A percentile compares a stretch with the other conserved stretches of the same genome.
phyloP scores from a whole-genome alignment of 75 land plant species.

The Adiantum capillusveneris region DNA sequence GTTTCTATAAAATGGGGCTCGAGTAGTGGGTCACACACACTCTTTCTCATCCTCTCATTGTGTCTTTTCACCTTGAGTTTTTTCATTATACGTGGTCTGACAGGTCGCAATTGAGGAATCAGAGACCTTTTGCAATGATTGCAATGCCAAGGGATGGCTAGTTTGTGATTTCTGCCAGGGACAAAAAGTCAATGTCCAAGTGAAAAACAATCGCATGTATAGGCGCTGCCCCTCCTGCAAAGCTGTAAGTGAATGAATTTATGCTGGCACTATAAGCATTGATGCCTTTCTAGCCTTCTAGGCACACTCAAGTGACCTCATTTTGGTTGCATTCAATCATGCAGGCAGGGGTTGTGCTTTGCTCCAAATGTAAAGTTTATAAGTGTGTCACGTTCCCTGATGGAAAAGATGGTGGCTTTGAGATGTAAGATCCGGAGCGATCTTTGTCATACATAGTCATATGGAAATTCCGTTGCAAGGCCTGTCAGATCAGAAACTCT shows the following conservation, averaged over 20 bases:
- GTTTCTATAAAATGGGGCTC: too few species aligned
- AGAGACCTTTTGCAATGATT: slow-evolving; percentile 54
- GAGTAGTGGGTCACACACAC: too few species aligned
- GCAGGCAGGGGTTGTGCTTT: slow-evolving; percentile 32
- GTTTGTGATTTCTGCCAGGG: slow-evolving; percentile 80
- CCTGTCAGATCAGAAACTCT: too few species aligned
- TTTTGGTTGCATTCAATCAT: slow-evolving; percentile 1
- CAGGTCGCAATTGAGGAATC: slow-evolving; percentile 5
- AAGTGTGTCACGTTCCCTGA: slow-evolving; percentile 31
- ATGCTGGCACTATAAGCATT: too few species aligned
- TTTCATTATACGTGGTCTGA: too few species aligned
- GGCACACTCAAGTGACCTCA: not conserved
- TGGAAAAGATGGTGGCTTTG: slow-evolving; percentile 16
- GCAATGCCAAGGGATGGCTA: slow-evolving; percentile 72
- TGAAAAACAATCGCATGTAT: slow-evolving; percentile 48
- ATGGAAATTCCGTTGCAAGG: too few species aligned
- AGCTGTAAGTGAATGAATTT: slow-evolving; percentile 49
- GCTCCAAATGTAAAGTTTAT: slow-evolving; percentile 28
- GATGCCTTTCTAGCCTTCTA: too few species aligned
- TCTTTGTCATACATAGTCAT: too few species aligned
- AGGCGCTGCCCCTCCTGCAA: slow-evolving; percentile 75
- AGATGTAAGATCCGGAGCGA: too few species aligned
- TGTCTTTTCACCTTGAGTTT: too few species aligned
- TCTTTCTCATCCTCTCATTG: too few species aligned
- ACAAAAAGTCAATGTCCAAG: slow-evolving; percentile 73